Percentiles rank a stretch among this genome's conserved stretches.
phyloP scores from a whole-genome alignment of 768 basidiomycete species.

The Daedaleopsis nitida region DNA sequence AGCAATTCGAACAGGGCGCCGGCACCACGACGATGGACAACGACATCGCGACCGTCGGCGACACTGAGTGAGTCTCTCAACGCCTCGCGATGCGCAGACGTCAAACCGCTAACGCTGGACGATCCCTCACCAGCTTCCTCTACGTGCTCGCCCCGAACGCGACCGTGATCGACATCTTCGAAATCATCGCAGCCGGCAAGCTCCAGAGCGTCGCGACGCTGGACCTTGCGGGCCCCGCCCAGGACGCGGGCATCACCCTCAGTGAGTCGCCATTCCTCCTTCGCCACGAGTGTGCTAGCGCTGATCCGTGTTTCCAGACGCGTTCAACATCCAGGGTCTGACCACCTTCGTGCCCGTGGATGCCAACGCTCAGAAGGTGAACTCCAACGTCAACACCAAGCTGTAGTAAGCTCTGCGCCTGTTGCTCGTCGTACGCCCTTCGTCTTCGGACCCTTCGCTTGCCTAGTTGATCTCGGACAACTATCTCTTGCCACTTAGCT shows the following conservation, averaged over 20 bases:
- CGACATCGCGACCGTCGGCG: slow-evolving; percentile 22
- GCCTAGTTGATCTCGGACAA: too few relatives aligned
- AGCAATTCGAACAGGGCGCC: slow-evolving; percentile 26
- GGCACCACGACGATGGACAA: slow-evolving; percentile 24
- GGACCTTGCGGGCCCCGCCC: slow-evolving; percentile 11
- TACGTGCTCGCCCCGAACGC: slow-evolving; percentile 25
- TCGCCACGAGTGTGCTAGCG: too few relatives aligned
- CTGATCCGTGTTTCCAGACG: too few relatives aligned
- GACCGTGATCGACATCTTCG: slow-evolving; percentile 23
- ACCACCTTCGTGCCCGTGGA: too few relatives aligned
- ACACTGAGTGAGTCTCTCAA: slow-evolving; percentile 21
- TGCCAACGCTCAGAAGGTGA: too few relatives aligned
- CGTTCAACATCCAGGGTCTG: too few relatives aligned
- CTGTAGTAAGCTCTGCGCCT: too few relatives aligned
- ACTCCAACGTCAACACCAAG: too few relatives aligned
- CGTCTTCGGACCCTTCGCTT: too few relatives aligned
- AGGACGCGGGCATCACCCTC: slow-evolving; percentile 19
- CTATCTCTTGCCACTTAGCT: too few relatives aligned
- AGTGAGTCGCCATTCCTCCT: slow-evolving; percentile 2
- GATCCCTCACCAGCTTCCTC: slow-evolving; percentile 17
- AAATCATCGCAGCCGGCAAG: slow-evolving; percentile 23
- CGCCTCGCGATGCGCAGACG: too few relatives aligned
- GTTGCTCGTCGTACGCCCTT: too few relatives aligned
- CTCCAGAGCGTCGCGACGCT: slow-evolving; percentile 18
- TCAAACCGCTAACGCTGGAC: neutral